phyloP scores from a whole-genome alignment of 345 rosid species.

The Hibiscus trionum region DNA sequence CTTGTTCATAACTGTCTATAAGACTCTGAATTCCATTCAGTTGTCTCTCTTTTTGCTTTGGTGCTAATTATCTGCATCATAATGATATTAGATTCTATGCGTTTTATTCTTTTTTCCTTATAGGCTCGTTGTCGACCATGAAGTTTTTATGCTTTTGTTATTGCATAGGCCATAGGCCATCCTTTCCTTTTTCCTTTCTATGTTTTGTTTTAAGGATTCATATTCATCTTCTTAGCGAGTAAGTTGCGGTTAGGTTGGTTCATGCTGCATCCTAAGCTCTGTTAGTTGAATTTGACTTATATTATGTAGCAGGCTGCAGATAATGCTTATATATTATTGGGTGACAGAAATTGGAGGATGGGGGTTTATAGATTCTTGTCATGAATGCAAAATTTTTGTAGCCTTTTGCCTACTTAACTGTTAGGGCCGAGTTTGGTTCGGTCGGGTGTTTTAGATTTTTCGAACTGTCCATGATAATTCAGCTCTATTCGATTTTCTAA shows the following conservation, averaged over 20 bases:
- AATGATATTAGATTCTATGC: neutral
- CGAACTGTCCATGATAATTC: too few species aligned
- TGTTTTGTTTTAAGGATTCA: neutral
- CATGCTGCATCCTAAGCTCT: conserved; percentile 4
- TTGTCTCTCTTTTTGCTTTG: neutral
- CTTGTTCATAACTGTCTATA: neutral
- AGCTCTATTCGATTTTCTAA: too few species aligned
- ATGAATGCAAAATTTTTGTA: neutral
- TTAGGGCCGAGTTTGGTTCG: neutral
- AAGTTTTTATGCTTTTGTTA: neutral
- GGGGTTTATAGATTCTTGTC: neutral
- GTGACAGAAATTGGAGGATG: neutral
- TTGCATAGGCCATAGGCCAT: neutral
- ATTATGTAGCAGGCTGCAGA: neutral
- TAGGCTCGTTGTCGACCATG: neutral
- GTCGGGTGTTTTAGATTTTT: too few species aligned
- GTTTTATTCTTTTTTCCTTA: neutral
- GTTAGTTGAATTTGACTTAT: neutral
- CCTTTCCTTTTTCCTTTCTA: neutral
- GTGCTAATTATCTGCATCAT: neutral
- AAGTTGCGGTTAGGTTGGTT: neutral
- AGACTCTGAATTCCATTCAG: neutral
- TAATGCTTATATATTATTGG: neutral
- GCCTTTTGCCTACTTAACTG: neutral
- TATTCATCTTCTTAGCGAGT: neutral